Conservation (phyloP, 495 filamentous ascomycete genomes). For the Hypoxylon fuscum region DNA sequence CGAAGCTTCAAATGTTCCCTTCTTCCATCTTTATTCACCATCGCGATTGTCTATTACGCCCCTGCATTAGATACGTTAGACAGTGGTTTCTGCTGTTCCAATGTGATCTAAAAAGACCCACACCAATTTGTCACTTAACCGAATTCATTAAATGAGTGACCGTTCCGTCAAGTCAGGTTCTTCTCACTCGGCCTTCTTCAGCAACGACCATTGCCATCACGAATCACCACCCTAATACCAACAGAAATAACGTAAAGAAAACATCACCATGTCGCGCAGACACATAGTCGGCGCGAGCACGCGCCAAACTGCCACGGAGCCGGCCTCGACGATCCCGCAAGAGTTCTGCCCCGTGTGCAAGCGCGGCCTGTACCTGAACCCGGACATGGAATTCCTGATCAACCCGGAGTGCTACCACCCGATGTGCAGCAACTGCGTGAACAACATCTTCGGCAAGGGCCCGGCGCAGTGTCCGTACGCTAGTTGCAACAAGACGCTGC, state of each 20-base stretch:
- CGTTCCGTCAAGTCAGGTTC: neutral
- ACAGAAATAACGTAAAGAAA: neutral
- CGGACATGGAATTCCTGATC: slow-evolving; percentile 90
- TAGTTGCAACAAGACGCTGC: slow-evolving; percentile 83
- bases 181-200: slow-evolving; percentile 5
- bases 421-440: slow-evolving; percentile 95
- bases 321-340: slow-evolving; percentile 42
- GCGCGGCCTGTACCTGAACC: slow-evolving; percentile 92
- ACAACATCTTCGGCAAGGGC: slow-evolving; percentile 89
- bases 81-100: no score
- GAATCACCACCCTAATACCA: no score
- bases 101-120: no score
- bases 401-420: slow-evolving; percentile 99
- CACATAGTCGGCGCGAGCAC: slow-evolving; percentile 8
- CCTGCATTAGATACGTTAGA: no score
- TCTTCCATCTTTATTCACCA: neutral
- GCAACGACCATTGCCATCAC: no score
- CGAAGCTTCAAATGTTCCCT: neutral
- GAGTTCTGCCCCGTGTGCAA: slow-evolving; percentile 98
- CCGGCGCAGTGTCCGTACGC: slow-evolving; percentile 91
- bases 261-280: slow-evolving; percentile 46
- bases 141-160: slow-evolving; percentile 15
- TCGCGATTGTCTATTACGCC: no score
- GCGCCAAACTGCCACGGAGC: slow-evolving; percentile 12
- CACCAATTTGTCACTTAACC: no score